These are phyloP conservation scores for Fragaria vesca DNA, from an alignment of 306 rosid species.

Conservation along the genomic window DNA sequence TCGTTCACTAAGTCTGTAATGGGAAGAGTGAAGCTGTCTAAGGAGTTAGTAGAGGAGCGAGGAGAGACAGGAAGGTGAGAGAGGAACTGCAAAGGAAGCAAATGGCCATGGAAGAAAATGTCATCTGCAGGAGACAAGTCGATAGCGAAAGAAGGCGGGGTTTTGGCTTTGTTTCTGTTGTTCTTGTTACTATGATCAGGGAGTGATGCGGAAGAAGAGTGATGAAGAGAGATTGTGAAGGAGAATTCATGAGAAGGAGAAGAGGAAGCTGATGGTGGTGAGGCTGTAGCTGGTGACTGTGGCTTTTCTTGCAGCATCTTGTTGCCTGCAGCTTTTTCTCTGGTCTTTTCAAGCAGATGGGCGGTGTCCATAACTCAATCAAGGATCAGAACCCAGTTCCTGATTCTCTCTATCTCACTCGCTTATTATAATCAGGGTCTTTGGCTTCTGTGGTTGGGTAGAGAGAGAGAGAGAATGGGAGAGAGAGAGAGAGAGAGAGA, in stretches of 20 bases:
- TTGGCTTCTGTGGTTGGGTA: conserved; percentile 24
- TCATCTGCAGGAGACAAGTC: conserved; percentile 96
- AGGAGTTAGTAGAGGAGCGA: conserved; percentile 68
- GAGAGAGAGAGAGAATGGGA: not conserved
- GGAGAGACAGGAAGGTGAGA: conserved; percentile 82
- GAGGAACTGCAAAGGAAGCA: conserved; percentile 87
- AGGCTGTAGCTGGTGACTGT: conserved; percentile 27
- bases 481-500: conserved; percentile 1
- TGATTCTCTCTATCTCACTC: conserved; percentile 13
- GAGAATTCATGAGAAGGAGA: conserved; percentile 94
- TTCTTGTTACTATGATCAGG: conserved; percentile 22
- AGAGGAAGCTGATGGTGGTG: conserved; percentile 61
- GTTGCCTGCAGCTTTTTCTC: conserved; percentile 33
- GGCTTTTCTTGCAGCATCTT: conserved; percentile 25
- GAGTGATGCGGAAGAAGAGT: conserved; percentile 44
- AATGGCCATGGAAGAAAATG: conserved; percentile 97
- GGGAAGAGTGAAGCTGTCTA: conserved; percentile 71
- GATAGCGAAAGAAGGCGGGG: conserved; percentile 53
- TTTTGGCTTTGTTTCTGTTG: conserved; percentile 25
- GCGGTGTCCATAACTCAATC: conserved; percentile 51
- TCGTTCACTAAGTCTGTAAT: conserved; percentile 32
- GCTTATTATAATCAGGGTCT: conserved; percentile 25
- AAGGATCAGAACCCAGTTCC: conserved; percentile 30
- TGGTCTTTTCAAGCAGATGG: conserved; percentile 37
- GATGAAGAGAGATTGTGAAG: conserved; percentile 84